Base-by-base conservation (phyloP, 1,284 basidiomycete species). In the Athelia psychrophila region DNA sequence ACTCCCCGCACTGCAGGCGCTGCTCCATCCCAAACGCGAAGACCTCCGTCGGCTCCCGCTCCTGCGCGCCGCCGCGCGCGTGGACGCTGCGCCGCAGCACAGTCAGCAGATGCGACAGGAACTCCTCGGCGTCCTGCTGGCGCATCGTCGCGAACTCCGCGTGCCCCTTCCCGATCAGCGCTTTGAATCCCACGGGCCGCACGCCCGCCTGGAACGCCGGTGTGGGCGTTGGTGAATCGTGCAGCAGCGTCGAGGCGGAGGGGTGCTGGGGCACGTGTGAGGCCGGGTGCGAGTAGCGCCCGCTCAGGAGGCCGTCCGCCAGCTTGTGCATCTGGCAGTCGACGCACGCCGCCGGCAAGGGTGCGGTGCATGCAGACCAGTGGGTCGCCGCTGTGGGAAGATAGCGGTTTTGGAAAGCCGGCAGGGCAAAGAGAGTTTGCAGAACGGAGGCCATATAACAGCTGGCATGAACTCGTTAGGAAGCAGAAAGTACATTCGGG, bases 371-470 rank as follows among this genome's bases (percentile, higher is more conserved):
- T 0, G 75, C 72, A 25, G 74, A 67, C 59, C 84, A 82, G 65
- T 96, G 93, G 2, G 71, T 58, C 20, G 70, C 67, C 16, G 80
- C 76, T 0, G 77, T 71, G 10, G 79, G 74, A 49, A 74, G 70
- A 73, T 96, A 99, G 12, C 91, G 83, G 9, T 75, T 65, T 56
- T 86, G 84, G 78, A 98, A 98, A 0, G 81, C 64, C 0, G 88
- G 79, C 2, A 98, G 77, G 0, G 93, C 78, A 71, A 98, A 98
- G 1, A 98, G 62, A 0, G 84, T 82, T 73, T 99, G 96, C 1
- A 98, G 70, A 18, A 95, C 88, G 0, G 95, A 98, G 0, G 95
- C 93, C 85, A 99, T 93, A 74, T 99, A 99, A 69, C 97, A 99
- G 69, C 94, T 94, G 51, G 2, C 44, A 25, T 30, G 13, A 19